Base-by-base conservation (phyloP, 2,329 filamentous ascomycete genomes). In the Capronia epimyces region DNA sequence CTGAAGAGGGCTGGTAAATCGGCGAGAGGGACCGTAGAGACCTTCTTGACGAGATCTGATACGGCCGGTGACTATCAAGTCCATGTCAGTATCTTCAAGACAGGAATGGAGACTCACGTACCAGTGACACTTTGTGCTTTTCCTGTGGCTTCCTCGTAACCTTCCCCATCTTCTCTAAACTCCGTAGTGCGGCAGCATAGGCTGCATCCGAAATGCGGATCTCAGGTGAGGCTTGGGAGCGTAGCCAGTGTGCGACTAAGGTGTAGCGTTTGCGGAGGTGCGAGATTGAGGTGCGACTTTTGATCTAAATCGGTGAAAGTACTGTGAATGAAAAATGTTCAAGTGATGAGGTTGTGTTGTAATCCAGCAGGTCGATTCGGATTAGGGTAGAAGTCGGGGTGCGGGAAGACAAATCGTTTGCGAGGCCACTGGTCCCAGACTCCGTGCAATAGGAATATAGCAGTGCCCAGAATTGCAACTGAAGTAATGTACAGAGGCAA, bases 41-140 rank as follows among this genome's bases (percentile, higher is more conserved):
- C 83, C 60, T 77, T 76, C 63, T 83, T 75, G 63, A 95, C 84
- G 66, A 90, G 97, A 47, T 85, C 78, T 69, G 84, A 80, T 59
- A 97, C 79, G 77, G 87, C 95, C 60, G 89, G 85, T 69, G 93
- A 95, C 88, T 96, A 61, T 42, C 58, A 25, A 32, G 49, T 29
- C 12, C 39, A 55, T 10, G 62, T 70, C 53, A 68, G 66, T 25
- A 16, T 24, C 1, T 36, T 27, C 15, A 36, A 15, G 36, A 49
- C 50, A 52, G 34, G 49, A 37, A 20, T 18, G 34, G 49, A 53
- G 36, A 40, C 55, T 34, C 43, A 68, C 71, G 66, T 66, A 75
- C 73, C 61, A 75, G 67, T 58, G 73, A 75, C 63, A 71, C 71
- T 65, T 75, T 73, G 65, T 76, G 73, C 62, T 75, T 76, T 55